Evolutionary conservation across 805 yeast genomes (phyloP), one percentile per base, ranked within the genome.

Genomic region (Saccharomycodes ludwigii): DNA sequence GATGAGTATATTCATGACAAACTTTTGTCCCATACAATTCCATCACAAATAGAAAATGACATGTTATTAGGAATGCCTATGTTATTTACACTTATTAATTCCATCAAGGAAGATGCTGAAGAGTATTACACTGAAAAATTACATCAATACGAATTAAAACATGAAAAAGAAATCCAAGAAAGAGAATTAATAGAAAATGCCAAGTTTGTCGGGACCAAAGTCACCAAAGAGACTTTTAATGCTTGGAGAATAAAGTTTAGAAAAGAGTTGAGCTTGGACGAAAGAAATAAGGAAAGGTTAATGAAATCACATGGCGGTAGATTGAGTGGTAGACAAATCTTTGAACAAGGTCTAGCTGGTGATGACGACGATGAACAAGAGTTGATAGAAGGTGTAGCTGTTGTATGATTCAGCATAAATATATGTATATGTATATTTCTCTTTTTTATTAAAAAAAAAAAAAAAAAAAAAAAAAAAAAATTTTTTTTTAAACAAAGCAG

Each of bases 11-110:
- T 47, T 14, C 40, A 41, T 4, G 45, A 40, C 17, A 24, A 24
- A 24, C 15, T 24, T 11, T 33, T 51, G 20, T 43, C 47, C 66
- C 40, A 47, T 47, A 10, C 40, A 41, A 10, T 58, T 71, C 38
- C 52, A 52, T 33, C 55, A 43, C 34, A 60, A 58, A 47, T 54
- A 68, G 40, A 58, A 52, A 33, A 70, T 2, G 76, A 75, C 37
- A 73, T 79, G 48, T 77, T 82, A 46, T 38, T 86, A 1, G 98
- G 98, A 1, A 78, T 88, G 68, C 94, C 95, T n/a, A 76, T 85
- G 41, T 68, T 88, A 5, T 91, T 86, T 56, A 72, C 95, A 1
- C 52, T 88, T 27, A 69, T 81, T 0, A 73, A 93, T 1, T 62
- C 73, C 6, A 63, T 85, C 33, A 88, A 88, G 47, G 97, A 88